A percentile compares a stretch with the other conserved stretches of the same genome.
Conservation (phyloP, 2,329 filamentous ascomycete genomes). For the Trichothecium sympodiale region DNA sequence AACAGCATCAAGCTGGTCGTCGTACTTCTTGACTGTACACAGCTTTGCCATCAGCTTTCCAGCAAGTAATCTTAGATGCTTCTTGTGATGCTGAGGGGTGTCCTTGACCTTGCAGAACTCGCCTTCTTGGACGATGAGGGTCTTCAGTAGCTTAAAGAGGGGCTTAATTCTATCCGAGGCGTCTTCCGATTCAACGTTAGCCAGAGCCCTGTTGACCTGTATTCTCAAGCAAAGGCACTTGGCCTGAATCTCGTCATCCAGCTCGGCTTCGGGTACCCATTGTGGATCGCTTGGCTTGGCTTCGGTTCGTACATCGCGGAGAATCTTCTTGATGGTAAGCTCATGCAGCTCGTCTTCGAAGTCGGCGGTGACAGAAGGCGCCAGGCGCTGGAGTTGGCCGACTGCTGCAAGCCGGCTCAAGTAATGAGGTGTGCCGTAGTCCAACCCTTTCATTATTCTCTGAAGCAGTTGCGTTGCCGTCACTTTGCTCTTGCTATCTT, state of each 20-base stretch:
- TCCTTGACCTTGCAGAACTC: conserved; percentile 66
- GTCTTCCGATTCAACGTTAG: conserved; percentile 35
- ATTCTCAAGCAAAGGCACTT: conserved; percentile 79
- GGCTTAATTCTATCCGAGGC: conserved; percentile 47
- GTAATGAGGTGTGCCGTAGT: conserved; percentile 62
- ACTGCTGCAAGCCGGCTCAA: conserved; percentile 63
- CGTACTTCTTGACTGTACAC: conserved; percentile 64
- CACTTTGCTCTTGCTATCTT: conserved; percentile 64
- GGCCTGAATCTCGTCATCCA: conserved; percentile 72
- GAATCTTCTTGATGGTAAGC: conserved; percentile 62
- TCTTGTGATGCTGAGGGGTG: conserved; percentile 68
- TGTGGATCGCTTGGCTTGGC: conserved; percentile 42
- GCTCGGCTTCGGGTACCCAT: conserved; percentile 56
- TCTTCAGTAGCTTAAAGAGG: conserved; percentile 70
- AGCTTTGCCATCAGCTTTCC: conserved; percentile 77
- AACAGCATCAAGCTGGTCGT: conserved; percentile 58
- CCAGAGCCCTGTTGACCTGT: conserved; percentile 74
- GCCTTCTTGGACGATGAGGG: conserved; percentile 62
- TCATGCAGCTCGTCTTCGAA: conserved; percentile 67
- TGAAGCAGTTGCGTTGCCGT: conserved; percentile 75
- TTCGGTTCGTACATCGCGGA: conserved; percentile 59
- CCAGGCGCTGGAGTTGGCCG: conserved; percentile 65
- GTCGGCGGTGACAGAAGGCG: conserved; percentile 61
- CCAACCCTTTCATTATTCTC: conserved; percentile 63
- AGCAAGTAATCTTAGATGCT: conserved; percentile 71